Conservation (phyloP, 2,329 filamentous ascomycete species). For the Penicillium vulpinum region DNA sequence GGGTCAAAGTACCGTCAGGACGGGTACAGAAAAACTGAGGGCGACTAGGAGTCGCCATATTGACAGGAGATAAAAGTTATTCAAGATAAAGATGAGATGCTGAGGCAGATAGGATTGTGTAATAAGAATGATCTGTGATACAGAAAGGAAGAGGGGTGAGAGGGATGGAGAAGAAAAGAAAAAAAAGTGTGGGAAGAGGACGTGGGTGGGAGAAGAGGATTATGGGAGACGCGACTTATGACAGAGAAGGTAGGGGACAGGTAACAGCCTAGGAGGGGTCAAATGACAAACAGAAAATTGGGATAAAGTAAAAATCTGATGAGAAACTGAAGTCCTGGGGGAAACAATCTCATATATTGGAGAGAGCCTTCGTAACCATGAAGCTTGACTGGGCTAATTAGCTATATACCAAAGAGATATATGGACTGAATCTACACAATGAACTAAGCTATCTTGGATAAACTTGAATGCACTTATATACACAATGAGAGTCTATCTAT, state of each 20-base stretch:
- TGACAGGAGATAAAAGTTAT: not conserved
- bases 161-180: conserved; percentile 10
- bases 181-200: no score
- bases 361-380: not conserved
- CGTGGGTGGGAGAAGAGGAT: not conserved
- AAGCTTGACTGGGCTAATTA: not conserved
- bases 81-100: not conserved
- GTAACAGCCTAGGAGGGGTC: not conserved
- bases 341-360: conserved; percentile 1
- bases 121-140: not conserved
- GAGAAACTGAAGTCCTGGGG: not conserved
- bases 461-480: not conserved
- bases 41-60: conserved; percentile 30
- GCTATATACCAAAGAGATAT: not conserved
- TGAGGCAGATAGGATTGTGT: not conserved
- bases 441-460: not conserved
- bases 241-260: no score
- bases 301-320: not conserved
- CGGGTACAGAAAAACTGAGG: conserved; percentile 47
- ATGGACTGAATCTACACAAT: not conserved
- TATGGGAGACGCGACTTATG: not conserved
- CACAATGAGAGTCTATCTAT: not conserved
- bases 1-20: conserved; percentile 42
- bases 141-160: conserved; percentile 7
- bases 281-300: not conserved